Percentiles rank a stretch among this genome's conserved stretches.
phyloP scores from a whole-genome alignment of 441 rosid species.

The Populus hybrid region DNA sequence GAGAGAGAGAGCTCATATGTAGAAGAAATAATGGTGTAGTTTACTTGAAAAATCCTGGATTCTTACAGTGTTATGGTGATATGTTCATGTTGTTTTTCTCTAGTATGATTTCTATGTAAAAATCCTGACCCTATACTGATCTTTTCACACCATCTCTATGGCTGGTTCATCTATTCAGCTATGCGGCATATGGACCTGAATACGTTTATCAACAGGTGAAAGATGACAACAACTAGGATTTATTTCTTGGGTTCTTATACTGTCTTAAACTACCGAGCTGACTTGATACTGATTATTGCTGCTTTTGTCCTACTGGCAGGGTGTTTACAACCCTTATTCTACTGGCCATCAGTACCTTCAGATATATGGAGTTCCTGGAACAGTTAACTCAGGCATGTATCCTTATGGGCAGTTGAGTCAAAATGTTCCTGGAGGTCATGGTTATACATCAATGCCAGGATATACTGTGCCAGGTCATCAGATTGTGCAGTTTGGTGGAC shows the following conservation, averaged over 20 bases:
- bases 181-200: slow-evolving; percentile 71
- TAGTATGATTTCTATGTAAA: background rate
- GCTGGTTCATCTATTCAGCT: slow-evolving; percentile 43
- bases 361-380: slow-evolving; percentile 72
- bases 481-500: slow-evolving; percentile 66
- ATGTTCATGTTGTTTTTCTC: slow-evolving; percentile 2
- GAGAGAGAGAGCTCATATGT: slow-evolving; percentile 15
- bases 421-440: slow-evolving; percentile 59
- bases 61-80: background rate
- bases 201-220: slow-evolving; percentile 74
- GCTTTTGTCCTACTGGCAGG: slow-evolving; percentile 40
- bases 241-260: slow-evolving; percentile 2
- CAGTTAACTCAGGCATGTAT: slow-evolving; percentile 53
- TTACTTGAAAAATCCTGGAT: background rate
- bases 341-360: slow-evolving; percentile 84
- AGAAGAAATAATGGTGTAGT: slow-evolving; percentile 11
- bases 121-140: slow-evolving; percentile 11
- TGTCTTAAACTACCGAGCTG: slow-evolving; percentile 7
- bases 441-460: slow-evolving; percentile 66
- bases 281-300: slow-evolving; percentile 13
- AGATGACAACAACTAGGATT: background rate
- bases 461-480: slow-evolving; percentile 80
- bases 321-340: slow-evolving; percentile 70
- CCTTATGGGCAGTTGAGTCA: slow-evolving; percentile 75
- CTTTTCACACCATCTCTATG: slow-evolving; percentile 1